Evolutionary conservation across 2,329 filamentous ascomycete genomes (phyloP).

Genomic region (Ampelomyces quisqualis): DNA sequence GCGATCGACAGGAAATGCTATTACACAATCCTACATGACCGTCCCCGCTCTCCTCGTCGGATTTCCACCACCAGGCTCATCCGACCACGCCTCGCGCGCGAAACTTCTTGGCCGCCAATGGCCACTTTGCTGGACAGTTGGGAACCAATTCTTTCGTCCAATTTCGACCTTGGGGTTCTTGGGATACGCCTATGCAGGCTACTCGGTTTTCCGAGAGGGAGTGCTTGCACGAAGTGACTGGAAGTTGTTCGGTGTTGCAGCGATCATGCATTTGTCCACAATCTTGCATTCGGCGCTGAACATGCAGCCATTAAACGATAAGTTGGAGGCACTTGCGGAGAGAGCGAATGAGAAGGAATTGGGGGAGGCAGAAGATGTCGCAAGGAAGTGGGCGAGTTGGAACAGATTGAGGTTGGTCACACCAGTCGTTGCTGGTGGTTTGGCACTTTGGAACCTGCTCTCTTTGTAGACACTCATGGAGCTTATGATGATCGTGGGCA

Average conservation of each 20-base stretch:
- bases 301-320: constrained; percentile 55
- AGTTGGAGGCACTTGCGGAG: constrained; percentile 47
- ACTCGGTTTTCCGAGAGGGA: constrained; percentile 37
- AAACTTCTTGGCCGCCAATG: constrained; percentile 52
- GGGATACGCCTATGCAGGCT: constrained; percentile 51
- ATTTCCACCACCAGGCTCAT: constrained; percentile 46
- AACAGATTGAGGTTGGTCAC: constrained; percentile 41
- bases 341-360: constrained; percentile 36
- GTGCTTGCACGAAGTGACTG: constrained; percentile 45
- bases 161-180: constrained; percentile 53
- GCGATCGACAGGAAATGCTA: constrained; percentile 49
- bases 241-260: constrained; percentile 48
- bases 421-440: constrained; percentile 35
- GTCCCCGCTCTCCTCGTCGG: constrained; percentile 52
- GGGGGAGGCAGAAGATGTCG: constrained; percentile 34
- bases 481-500: not conserved
- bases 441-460: constrained; percentile 38
- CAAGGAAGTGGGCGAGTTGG: constrained; percentile 41
- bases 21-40: constrained; percentile 56
- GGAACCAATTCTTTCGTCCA: constrained; percentile 55
- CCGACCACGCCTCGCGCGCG: constrained; percentile 47
- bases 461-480: constrained; percentile 21
- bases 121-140: constrained; percentile 54
- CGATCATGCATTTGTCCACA: constrained; percentile 49
- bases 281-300: constrained; percentile 54